phyloP scores from a whole-genome alignment of 441 rosid genomes.

The Croton laevigatus region DNA sequence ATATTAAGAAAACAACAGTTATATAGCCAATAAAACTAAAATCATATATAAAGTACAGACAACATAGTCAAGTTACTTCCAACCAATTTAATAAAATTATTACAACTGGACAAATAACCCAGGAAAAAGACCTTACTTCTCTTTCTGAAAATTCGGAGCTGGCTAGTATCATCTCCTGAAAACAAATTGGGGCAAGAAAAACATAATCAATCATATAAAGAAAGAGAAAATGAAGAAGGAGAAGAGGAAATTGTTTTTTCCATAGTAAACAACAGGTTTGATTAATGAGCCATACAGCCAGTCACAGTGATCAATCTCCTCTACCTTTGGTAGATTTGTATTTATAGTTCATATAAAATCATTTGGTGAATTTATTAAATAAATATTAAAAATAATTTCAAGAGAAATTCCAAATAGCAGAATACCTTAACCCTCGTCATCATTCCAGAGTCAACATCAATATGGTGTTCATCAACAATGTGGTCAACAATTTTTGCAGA shows the following conservation, averaged over 20 bases:
- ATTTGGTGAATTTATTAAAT: neutral
- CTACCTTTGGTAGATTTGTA: neutral
- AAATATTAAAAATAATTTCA: neutral
- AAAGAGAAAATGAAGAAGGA: neutral
- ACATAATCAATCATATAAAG: neutral
- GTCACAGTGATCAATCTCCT: neutral
- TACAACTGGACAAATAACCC: slow-evolving; percentile 9
- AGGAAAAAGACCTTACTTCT: slow-evolving; percentile 36
- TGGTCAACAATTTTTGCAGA: slow-evolving; percentile 67
- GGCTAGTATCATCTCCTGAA: slow-evolving; percentile 74
- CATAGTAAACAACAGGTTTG: neutral
- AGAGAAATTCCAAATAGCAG: slow-evolving; percentile 11
- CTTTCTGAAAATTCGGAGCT: slow-evolving; percentile 46
- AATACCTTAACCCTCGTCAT: slow-evolving; percentile 70
- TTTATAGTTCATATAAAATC: slow-evolving; percentile 1
- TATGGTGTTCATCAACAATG: slow-evolving; percentile 76
- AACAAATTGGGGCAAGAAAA: slow-evolving; percentile 1
- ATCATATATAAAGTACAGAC: neutral
- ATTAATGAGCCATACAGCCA: neutral
- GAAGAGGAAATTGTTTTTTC: neutral
- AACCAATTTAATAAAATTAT: neutral
- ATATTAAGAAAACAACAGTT: neutral
- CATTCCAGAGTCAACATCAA: slow-evolving; percentile 77
- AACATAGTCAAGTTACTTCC: slow-evolving; percentile 8
- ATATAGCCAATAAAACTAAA: slow-evolving; percentile 8